Evolutionary conservation across 1,284 basidiomycete genomes (phyloP).

Genomic region (Cutaneotrichosporon sp.): DNA sequence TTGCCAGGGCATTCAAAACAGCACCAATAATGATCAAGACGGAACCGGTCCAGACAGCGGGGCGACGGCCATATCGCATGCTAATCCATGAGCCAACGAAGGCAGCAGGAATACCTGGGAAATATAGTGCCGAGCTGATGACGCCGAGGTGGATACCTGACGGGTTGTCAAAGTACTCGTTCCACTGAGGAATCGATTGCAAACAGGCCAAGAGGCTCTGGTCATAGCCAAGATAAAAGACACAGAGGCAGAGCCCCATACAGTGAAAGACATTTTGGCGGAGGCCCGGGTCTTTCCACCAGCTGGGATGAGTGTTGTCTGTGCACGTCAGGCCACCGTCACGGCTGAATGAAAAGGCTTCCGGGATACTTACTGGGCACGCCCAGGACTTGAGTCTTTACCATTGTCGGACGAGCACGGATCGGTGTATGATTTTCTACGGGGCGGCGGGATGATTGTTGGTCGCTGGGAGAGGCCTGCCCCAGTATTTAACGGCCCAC

Average conservation of each 20-base stretch:
- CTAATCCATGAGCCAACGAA: conserved; percentile 24
- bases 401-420: not conserved
- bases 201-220: conserved; percentile 24
- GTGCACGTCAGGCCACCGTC: too few species aligned
- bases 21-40: conserved; percentile 26
- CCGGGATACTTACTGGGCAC: not conserved
- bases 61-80: conserved; percentile 21
- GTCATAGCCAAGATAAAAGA: conserved; percentile 28
- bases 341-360: too few species aligned
- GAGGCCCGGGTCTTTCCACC: conserved; percentile 30
- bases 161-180: conserved; percentile 27
- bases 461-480: too few species aligned
- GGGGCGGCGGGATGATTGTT: too few species aligned
- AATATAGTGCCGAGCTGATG: conserved; percentile 24
- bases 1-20: conserved; percentile 27
- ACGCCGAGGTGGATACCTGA: conserved; percentile 26
- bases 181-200: conserved; percentile 25
- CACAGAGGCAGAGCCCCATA: conserved; percentile 22
- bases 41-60: conserved; percentile 25
- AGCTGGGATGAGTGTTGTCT: conserved; percentile 24
- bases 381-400: not conserved
- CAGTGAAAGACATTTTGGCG: conserved; percentile 25
- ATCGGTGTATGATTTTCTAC: too few species aligned
- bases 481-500: too few species aligned
- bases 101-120: conserved; percentile 25